Conservation (phyloP, 176 grass and related monocot genomes). For the Triticum timopheevii region DNA sequence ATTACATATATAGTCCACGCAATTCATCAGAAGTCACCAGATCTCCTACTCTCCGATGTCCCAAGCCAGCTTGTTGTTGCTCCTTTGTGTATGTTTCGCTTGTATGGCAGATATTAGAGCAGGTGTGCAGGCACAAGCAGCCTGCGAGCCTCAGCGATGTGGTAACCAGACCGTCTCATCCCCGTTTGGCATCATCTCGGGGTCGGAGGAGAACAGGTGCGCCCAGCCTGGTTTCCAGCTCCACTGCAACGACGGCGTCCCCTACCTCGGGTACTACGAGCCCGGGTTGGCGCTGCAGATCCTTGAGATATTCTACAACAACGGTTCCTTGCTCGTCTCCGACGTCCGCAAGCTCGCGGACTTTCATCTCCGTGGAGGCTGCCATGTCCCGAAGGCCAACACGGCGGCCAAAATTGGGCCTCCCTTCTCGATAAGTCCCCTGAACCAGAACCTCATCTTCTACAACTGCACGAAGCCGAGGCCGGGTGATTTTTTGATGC, state of each 20-base stretch:
- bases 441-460: slow-evolving; percentile 26
- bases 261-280: background rate
- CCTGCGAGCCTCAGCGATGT: background rate
- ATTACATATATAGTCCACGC: no score
- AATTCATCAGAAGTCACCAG: no score
- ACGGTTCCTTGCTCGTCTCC: background rate
- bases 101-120: no score
- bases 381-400: background rate
- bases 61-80: no score
- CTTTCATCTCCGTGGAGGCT: background rate
- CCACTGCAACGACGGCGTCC: fast-evolving
- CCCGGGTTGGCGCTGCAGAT: fast-evolving
- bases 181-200: background rate
- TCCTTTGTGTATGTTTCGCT: no score
- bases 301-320: slow-evolving; percentile 12
- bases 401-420: background rate
- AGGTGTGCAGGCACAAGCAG: background rate
- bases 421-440: slow-evolving; percentile 5
- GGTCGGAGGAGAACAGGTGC: background rate
- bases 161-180: background rate
- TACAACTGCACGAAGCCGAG: slow-evolving; percentile 27
- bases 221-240: background rate
- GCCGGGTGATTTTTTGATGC: no score
- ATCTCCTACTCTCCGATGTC: no score
- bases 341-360: background rate